Evolutionary conservation across 75 land plant species (phyloP).

Genomic region (Cupressus sempervirens): DNA sequence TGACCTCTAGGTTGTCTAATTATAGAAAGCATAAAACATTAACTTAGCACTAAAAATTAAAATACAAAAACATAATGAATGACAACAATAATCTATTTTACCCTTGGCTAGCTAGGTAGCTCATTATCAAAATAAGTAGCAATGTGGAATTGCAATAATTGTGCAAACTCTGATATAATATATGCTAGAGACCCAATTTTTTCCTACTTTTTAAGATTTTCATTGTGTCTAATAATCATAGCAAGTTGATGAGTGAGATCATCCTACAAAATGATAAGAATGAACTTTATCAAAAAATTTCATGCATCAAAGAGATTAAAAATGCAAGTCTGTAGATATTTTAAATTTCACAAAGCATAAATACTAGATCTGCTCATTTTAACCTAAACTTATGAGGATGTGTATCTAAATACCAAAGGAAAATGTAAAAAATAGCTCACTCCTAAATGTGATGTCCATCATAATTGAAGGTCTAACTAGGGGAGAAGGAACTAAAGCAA

Average conservation of each 20-base stretch:
- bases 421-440: constrained; percentile 58
- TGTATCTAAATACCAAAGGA: neutral
- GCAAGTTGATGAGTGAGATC: too few species aligned
- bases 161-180: too few species aligned
- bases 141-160: too few species aligned
- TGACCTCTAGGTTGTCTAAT: constrained; percentile 90
- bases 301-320: too few species aligned
- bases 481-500: constrained; percentile 96
- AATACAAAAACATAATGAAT: neutral
- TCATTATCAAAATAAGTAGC: constrained; percentile 99
- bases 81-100: constrained; percentile 20
- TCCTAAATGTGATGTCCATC: constrained; percentile 95
- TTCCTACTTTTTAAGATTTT: too few species aligned
- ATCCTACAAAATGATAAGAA: too few species aligned
- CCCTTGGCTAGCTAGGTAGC: constrained; percentile 98
- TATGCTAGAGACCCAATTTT: too few species aligned
- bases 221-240: too few species aligned
- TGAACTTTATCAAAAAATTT: too few species aligned
- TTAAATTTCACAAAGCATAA: too few species aligned
- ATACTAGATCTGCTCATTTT: neutral
- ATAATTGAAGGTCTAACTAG: constrained; percentile 96
- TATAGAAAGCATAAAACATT: neutral
- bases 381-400: neutral
- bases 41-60: neutral
- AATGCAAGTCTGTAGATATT: too few species aligned